Base-by-base conservation (phyloP, 2,329 filamentous ascomycete species). In the Xylaria sp. region DNA sequence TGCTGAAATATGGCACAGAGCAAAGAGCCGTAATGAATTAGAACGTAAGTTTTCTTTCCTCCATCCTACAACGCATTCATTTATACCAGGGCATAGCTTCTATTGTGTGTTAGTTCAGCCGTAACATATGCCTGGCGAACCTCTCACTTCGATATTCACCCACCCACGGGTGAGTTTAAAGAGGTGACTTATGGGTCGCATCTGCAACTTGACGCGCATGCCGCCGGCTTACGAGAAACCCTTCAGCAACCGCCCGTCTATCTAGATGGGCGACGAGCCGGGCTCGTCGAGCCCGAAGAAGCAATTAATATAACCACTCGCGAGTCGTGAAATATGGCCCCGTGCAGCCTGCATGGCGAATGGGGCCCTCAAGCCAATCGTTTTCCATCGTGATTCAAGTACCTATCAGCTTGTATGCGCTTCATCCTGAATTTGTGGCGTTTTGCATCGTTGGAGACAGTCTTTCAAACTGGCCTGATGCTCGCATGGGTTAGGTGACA, bases 71-170 rank as follows among this genome's bases (percentile, higher is more conserved):
- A 41, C 15, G 20, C 25, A n/a, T 48, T 50, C 48, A 25, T 68
- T 68, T 68, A 63, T 70, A 68, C 55, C 32, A 45, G 39, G 25
- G 36, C 34, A 45, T 3, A 18, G 25, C 56, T 59, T 36, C 34
- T 5, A 50, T 28, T 36, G 20, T 13, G 46, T 65, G 23, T 72
- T 60, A 58, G 67, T 56, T 59, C 45, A 32, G 55, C 39, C 28
- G 39, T 7, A 32, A 48, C 12, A 28, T 10, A 45, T 23, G 3
- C 12, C 18, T 28, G 34, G 43, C 34, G 23, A 56, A 41, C 56
- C 57, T 62, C 61, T 70, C 48, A 55, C 46, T 60, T 58, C 48
- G 60, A 53, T 58, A 46, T 30, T 34, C 46, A 6, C 56, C 32
- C 59, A 63, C 55, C 63, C 43, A 32, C 23, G 15, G 41, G 28